These are phyloP conservation scores for Spathaspora boniae DNA, from an alignment of 805 yeast species.

Conservation along the genomic window DNA sequence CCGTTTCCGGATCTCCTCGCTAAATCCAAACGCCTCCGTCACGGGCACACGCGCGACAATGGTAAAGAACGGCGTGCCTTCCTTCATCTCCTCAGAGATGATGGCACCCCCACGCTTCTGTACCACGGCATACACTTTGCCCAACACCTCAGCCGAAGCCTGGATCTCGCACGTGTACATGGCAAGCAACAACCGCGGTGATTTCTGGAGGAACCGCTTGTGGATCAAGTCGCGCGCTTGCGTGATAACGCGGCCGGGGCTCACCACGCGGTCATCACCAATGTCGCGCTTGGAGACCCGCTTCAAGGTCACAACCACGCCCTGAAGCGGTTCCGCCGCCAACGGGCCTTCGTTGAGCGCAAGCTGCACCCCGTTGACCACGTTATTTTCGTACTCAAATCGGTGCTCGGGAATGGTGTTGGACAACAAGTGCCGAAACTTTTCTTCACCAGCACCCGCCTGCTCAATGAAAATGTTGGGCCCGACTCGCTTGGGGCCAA, in stretches of 20 bases:
- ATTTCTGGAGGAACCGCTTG: constrained; percentile 67
- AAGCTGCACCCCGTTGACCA: constrained; percentile 80
- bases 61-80: constrained; percentile 95
- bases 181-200: constrained; percentile 89
- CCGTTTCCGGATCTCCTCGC: constrained; percentile 88
- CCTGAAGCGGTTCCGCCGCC: constrained; percentile 83
- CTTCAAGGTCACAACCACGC: constrained; percentile 54
- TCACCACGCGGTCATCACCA: constrained; percentile 34
- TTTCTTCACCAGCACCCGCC: constrained; percentile 16
- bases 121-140: constrained; percentile 92
- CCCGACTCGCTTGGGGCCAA: constrained; percentile 77
- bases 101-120: constrained; percentile 85
- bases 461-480: constrained; percentile 69
- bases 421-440: constrained; percentile 28
- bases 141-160: constrained; percentile 89
- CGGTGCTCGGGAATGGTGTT: constrained; percentile 10
- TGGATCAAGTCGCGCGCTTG: constrained; percentile 72
- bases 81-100: constrained; percentile 91
- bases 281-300: constrained; percentile 17
- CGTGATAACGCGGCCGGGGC: constrained; percentile 72
- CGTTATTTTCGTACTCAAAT: constrained; percentile 52
- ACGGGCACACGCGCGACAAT: constrained; percentile 86
- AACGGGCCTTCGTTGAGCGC: constrained; percentile 85
- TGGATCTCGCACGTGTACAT: constrained; percentile 94
- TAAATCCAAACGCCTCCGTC: constrained; percentile 92